Evolutionary conservation across 176 grass and related monocot genomes (phyloP), one percentile per base, ranked within the genome.

Genomic region (Lolium multiflorum): DNA sequence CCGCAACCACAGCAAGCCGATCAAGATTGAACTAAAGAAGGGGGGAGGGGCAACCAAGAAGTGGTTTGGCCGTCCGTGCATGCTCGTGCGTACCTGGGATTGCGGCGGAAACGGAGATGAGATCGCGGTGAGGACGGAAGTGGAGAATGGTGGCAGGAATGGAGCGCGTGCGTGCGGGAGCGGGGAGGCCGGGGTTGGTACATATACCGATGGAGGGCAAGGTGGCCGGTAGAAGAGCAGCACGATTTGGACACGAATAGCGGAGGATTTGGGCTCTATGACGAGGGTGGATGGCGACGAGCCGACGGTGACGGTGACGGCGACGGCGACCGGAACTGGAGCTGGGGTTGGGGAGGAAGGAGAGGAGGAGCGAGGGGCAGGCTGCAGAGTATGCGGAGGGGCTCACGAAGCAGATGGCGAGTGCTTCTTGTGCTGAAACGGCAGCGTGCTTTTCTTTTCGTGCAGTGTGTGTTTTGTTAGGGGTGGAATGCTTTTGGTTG

Each of bases 241-340:
- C 54, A 20, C 54, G 54, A 56, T 49, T 84, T 84, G 55, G 70
- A 61, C 41, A 37, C 70, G 9, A 8, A 77, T 5, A 37, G 8
- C 41, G 7, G 17, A 2, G 15, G 15, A 55, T 55, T 54, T 35
- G 49, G 4, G 5, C 2, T 48, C n/a, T 48, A 7, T 1, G 10
- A 72, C n/a, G 70, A 74, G 44, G 71, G 8, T 0, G 86, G 86
- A 81, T 16, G 76, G 76, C 74, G 66, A 88, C 44, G 55, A 4
- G 55, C 11, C 56, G 4, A 71, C 65, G 38, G 2, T 13, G 71
- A 74, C 9, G 49, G 8, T 15, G 31, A 35, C 31, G 31, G 31
- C 31, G 31, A 35, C 10, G 52, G 15, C 15, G 15, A 55, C 10
- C 15, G 52, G 52, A 55, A 55, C 52, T 55, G 15, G 4, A 55